These are phyloP conservation scores for Capronia coronata DNA, from an alignment of 2,329 filamentous ascomycete species.

Conservation along the genomic window DNA sequence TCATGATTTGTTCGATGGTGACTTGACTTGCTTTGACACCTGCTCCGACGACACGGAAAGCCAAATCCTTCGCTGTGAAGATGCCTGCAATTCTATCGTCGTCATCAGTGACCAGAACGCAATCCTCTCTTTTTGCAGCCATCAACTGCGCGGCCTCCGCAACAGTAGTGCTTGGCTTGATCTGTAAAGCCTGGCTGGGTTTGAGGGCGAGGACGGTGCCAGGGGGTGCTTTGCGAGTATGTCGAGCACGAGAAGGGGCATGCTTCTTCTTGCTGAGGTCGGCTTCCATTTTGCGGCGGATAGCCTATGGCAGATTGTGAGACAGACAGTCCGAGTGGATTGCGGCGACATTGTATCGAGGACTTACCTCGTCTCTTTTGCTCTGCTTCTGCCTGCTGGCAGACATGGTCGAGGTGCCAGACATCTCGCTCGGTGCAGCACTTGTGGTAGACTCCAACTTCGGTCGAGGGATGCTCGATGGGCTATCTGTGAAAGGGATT, in stretches of 20 bases:
- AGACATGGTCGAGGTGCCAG: slow-evolving; percentile 64
- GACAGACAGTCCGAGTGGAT: slow-evolving; percentile 14
- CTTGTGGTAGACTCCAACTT: slow-evolving; percentile 47
- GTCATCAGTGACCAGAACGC: slow-evolving; percentile 93
- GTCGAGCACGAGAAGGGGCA: slow-evolving; percentile 67
- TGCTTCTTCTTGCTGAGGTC: slow-evolving; percentile 98
- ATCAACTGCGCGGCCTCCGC: slow-evolving; percentile 96
- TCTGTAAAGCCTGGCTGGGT: slow-evolving; percentile 91
- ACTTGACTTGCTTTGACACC: slow-evolving; percentile 84
- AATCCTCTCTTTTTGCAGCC: slow-evolving; percentile 97
- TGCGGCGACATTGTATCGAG: background rate
- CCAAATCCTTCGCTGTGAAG: slow-evolving; percentile 97
- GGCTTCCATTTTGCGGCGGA: slow-evolving; percentile 91
- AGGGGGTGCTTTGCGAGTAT: slow-evolving; percentile 86
- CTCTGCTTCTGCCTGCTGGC: slow-evolving; percentile 93
- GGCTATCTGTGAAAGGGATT: slow-evolving; percentile 50
- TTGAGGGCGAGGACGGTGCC: slow-evolving; percentile 93
- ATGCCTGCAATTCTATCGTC: slow-evolving; percentile 97
- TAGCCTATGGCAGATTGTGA: slow-evolving; percentile 57
- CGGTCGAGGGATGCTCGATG: slow-evolving; percentile 57
- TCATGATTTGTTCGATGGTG: slow-evolving; percentile 98
- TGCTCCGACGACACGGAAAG: slow-evolving; percentile 88
- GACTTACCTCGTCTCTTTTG: slow-evolving; percentile 92
- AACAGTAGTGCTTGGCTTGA: slow-evolving; percentile 90
- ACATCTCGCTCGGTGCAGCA: slow-evolving; percentile 46